These are phyloP conservation scores for Physcomitrellopsis africana DNA, from an alignment of 225 moss, liverwort and hornwort species.

Conservation along the genomic window DNA sequence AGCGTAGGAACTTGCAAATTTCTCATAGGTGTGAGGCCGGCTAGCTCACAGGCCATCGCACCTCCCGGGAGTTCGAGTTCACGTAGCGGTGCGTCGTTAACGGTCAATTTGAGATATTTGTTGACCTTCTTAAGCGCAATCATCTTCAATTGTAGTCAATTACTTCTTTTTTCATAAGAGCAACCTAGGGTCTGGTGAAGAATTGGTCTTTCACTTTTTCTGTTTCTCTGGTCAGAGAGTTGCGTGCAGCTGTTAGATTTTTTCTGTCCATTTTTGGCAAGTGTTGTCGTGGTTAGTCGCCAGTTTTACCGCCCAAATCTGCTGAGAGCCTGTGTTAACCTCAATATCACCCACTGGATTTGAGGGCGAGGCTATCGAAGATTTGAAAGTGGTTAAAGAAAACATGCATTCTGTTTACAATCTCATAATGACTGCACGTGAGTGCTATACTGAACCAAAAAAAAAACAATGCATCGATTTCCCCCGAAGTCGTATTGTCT, in stretches of 20 bases:
- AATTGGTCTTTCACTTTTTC: neutral
- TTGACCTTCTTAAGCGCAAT: neutral
- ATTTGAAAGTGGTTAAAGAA: too few relatives aligned
- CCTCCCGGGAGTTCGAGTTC: neutral
- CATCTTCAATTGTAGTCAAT: neutral
- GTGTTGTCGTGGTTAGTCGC: slow-evolving; percentile 27
- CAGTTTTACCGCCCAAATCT: too few relatives aligned
- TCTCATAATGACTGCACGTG: too few relatives aligned
- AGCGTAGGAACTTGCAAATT: slow-evolving; percentile 62
- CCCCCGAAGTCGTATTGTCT: too few relatives aligned
- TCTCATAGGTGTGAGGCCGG: slow-evolving; percentile 54
- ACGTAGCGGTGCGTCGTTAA: neutral
- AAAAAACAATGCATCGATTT: too few relatives aligned
- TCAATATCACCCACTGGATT: too few relatives aligned
- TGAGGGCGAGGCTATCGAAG: too few relatives aligned
- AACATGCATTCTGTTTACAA: too few relatives aligned
- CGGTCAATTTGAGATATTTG: slow-evolving; percentile 3
- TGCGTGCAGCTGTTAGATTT: slow-evolving; percentile 20
- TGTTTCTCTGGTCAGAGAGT: slow-evolving; percentile 23
- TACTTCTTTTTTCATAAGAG: neutral
- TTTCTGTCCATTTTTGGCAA: slow-evolving; percentile 25
- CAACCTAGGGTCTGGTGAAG: slow-evolving; percentile 10
- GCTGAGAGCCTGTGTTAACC: too few relatives aligned
- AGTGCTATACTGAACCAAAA: too few relatives aligned
- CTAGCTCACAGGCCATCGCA: neutral